A percentile compares a stretch with the other conserved stretches of the same genome.
Evolutionary conservation across 345 rosid species (phyloP).

Genomic region (Isatis tinctoria): DNA sequence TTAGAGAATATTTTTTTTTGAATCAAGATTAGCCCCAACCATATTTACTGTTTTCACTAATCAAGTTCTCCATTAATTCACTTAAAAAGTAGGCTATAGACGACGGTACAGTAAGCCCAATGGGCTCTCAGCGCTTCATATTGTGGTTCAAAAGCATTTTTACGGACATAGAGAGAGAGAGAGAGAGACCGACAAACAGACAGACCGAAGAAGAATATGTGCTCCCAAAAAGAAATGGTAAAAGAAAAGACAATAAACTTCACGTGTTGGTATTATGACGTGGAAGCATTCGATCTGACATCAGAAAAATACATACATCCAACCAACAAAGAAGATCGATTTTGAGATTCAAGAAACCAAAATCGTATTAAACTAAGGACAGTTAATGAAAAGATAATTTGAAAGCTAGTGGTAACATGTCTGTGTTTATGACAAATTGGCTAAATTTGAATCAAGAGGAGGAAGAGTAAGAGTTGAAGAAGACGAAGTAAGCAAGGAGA

Average conservation of each 20-base stretch:
- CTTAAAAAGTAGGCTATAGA: neutral
- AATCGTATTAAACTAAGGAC: neutral
- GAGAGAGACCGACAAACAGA: conserved; percentile 22
- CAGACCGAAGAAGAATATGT: conserved; percentile 22
- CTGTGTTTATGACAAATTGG: neutral
- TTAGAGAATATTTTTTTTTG: neutral
- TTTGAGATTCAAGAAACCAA: conserved; percentile 4
- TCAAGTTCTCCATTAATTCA: neutral
- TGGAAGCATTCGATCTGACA: conserved; percentile 24
- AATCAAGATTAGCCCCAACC: neutral
- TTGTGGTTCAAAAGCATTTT: neutral
- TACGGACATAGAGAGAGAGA: neutral
- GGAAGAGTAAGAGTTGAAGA: conserved; percentile 27
- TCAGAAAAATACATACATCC: neutral
- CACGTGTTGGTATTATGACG: conserved; percentile 28
- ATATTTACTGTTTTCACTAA: neutral
- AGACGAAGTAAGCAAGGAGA: conserved; percentile 68
- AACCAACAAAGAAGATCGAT: conserved; percentile 12
- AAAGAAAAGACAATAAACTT: conserved; percentile 6
- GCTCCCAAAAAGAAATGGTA: neutral
- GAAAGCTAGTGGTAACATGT: conserved; percentile 8
- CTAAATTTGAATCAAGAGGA: conserved; percentile 4
- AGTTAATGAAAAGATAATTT: neutral
- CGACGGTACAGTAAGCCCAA: neutral
- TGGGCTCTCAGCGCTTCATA: neutral